A percentile compares a stretch with the other conserved stretches of the same genome.
These are phyloP conservation scores for Boletus insuetus DNA, from an alignment of 768 basidiomycete species.

Conservation along the genomic window DNA sequence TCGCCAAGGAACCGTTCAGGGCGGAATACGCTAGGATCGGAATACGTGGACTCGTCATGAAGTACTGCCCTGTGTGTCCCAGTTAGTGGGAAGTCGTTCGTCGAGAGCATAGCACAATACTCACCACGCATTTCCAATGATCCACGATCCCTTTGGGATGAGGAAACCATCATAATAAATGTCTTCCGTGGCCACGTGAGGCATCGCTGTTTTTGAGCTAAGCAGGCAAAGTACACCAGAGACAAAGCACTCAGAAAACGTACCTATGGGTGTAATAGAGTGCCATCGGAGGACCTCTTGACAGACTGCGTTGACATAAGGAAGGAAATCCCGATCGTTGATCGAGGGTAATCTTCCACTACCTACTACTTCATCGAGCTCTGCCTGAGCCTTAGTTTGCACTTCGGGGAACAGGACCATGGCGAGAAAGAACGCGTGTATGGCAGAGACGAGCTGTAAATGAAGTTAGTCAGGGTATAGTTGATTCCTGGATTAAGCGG, in stretches of 20 bases:
- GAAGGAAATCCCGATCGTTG: conserved; percentile 21
- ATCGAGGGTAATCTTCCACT: conserved; percentile 19
- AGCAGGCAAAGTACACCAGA: background rate
- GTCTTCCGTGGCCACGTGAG: conserved; percentile 22
- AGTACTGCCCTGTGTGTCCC: conserved; percentile 46
- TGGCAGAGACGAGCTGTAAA: conserved; percentile 14
- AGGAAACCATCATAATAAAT: conserved; percentile 8
- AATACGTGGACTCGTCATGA: conserved; percentile 43
- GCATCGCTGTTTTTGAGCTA: conserved; percentile 2
- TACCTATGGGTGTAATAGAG: conserved; percentile 15
- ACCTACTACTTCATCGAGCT: conserved; percentile 25
- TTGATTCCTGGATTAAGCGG: conserved; percentile 38
- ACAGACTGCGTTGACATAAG: conserved; percentile 24
- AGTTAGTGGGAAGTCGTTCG: background rate
- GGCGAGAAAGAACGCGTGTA: conserved; percentile 24
- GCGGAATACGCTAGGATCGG: conserved; percentile 30
- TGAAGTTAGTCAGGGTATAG: conserved; percentile 7
- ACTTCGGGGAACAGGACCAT: conserved; percentile 25
- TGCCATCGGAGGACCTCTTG: conserved; percentile 29
- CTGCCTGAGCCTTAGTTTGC: conserved; percentile 22
- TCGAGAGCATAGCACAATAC: conserved; percentile 6
- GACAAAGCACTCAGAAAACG: conserved; percentile 20
- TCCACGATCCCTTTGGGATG: conserved; percentile 25
- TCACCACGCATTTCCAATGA: conserved; percentile 24
- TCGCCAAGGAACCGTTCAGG: conserved; percentile 35